phyloP scores from a whole-genome alignment of 2,329 filamentous ascomycete species.

The Aspergillus chevalieri region DNA sequence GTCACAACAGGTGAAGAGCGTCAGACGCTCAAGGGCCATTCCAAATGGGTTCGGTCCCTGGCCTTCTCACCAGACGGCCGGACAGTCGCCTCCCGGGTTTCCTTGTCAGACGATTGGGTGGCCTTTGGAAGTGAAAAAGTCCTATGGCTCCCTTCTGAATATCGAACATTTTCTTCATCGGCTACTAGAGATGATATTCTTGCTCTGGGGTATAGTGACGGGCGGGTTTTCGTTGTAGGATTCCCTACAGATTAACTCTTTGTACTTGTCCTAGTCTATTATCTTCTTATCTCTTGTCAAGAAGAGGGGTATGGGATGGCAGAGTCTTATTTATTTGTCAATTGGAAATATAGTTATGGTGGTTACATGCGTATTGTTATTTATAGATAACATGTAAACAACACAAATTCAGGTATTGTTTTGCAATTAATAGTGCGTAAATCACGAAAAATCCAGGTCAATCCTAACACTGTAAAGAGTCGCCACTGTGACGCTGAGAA shows the following conservation, averaged over 20 bases:
- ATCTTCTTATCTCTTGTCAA: no score
- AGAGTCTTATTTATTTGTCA: no score
- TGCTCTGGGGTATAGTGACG: neutral
- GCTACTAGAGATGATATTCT: neutral
- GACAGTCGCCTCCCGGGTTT: neutral
- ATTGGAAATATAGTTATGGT: no score
- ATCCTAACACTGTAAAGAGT: no score
- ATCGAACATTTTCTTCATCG: neutral
- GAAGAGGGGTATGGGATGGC: no score
- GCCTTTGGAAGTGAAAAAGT: conserved; percentile 2
- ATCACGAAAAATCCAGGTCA: no score
- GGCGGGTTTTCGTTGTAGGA: neutral
- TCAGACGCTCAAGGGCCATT: conserved; percentile 1
- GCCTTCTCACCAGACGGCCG: conserved; percentile 10
- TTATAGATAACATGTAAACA: no score
- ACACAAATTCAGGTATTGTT: no score
- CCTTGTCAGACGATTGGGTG: conserved; percentile 14
- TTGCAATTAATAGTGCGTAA: no score
- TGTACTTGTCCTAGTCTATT: neutral
- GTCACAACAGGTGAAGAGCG: no score
- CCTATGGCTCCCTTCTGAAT: conserved; percentile 9
- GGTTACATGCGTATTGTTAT: no score
- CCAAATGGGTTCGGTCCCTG: neutral
- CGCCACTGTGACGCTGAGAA: no score
- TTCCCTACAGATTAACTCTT: neutral